These are phyloP conservation scores for Fusarium torreyae DNA, from an alignment of 2,329 filamentous ascomycete species.

Conservation along the genomic window DNA sequence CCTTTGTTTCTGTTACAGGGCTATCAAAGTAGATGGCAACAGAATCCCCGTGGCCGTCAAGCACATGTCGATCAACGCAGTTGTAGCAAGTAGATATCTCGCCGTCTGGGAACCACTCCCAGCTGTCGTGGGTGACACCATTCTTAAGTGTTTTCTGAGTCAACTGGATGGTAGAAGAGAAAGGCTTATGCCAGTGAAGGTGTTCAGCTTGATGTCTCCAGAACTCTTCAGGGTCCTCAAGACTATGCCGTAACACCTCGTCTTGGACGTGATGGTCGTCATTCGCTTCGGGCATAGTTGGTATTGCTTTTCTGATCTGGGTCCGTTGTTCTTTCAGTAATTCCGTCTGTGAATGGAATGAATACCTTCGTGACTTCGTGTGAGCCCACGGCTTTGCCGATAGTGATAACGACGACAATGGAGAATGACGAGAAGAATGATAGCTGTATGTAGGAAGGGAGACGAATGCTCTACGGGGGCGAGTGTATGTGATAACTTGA, in stretches of 20 bases:
- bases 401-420: constrained; percentile 2
- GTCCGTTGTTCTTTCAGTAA: constrained; percentile 1
- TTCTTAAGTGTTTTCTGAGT: constrained; percentile 74
- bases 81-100: constrained; percentile 95
- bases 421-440: constrained; percentile 9
- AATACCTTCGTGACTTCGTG: constrained; percentile 11
- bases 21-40: constrained; percentile 90
- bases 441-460: constrained; percentile 14
- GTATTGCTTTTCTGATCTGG: not conserved
- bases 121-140: constrained; percentile 78
- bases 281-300: constrained; percentile 34
- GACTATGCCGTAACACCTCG: constrained; percentile 68
- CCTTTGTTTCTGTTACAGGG: constrained; percentile 82
- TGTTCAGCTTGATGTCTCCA: constrained; percentile 82
- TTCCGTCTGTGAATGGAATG: constrained; percentile 4
- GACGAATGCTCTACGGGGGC: constrained; percentile 23
- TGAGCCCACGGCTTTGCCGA: not conserved
- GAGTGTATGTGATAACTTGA: constrained; percentile 14
- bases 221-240: constrained; percentile 79
- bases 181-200: constrained; percentile 85
- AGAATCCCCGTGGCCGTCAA: constrained; percentile 79
- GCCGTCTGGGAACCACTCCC: constrained; percentile 92
- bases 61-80: constrained; percentile 90
- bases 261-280: constrained; percentile 61
- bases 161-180: constrained; percentile 72